Conservation (phyloP, 257 asterid genomes). For the Jacaranda copaia region DNA sequence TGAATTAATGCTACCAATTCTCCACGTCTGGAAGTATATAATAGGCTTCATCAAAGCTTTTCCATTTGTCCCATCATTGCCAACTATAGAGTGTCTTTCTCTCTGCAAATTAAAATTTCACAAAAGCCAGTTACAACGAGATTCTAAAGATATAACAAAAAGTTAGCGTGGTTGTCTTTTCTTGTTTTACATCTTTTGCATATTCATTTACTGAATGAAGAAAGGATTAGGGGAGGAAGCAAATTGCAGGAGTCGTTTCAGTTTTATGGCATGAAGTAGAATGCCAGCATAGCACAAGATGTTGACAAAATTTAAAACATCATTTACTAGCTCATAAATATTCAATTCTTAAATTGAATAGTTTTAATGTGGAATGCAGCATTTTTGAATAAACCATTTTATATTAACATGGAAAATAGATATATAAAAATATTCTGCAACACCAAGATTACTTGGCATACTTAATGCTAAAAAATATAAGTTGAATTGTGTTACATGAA, state of each 20-base stretch:
- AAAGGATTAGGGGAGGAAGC: slow-evolving; percentile 19
- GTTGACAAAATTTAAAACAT: slow-evolving; percentile 4
- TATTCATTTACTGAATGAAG: not conserved
- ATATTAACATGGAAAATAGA: slow-evolving; percentile 11
- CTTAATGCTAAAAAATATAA: not conserved
- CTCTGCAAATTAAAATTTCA: slow-evolving; percentile 61
- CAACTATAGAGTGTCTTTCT: slow-evolving; percentile 64
- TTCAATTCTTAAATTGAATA: slow-evolving; percentile 3
- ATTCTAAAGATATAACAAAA: slow-evolving; percentile 27
- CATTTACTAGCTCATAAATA: slow-evolving; percentile 21
- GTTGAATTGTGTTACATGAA: too few relatives aligned
- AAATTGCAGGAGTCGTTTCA: not conserved
- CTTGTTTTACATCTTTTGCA: slow-evolving; percentile 22
- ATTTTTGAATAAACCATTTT: slow-evolving; percentile 7
- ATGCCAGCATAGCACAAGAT: slow-evolving; percentile 19
- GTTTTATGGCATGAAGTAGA: not conserved
- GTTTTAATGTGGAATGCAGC: not conserved
- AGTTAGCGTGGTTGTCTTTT: slow-evolving; percentile 10
- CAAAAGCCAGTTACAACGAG: slow-evolving; percentile 24
- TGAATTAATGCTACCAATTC: slow-evolving; percentile 67
- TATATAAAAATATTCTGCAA: slow-evolving; percentile 12
- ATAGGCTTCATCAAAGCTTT: slow-evolving; percentile 79
- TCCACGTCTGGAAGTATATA: slow-evolving; percentile 88
- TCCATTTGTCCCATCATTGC: slow-evolving; percentile 61
- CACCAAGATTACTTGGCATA: slow-evolving; percentile 8